Conservation (phyloP, 2,329 filamentous ascomycete genomes). For the Aspergillus eucalypticola region DNA sequence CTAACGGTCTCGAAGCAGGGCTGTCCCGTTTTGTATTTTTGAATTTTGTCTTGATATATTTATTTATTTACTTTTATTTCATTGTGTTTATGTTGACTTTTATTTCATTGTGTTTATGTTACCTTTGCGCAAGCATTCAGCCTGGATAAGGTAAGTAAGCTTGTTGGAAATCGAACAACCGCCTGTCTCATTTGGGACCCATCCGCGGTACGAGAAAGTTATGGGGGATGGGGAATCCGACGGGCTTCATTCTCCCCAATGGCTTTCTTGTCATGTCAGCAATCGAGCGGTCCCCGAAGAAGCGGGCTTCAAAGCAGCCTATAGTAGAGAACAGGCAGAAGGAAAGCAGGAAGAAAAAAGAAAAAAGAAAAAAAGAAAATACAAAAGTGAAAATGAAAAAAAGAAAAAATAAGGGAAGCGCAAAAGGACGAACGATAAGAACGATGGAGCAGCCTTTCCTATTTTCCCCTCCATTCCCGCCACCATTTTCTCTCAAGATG, state of each 20-base stretch:
- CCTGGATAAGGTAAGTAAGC: background rate
- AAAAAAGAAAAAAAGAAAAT: slow-evolving; percentile 1
- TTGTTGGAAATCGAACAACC: too few species aligned
- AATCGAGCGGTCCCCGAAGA: background rate
- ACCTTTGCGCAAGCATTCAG: background rate
- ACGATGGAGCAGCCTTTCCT: background rate
- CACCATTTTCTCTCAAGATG: background rate
- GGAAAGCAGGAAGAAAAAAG: background rate
- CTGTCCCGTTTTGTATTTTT: background rate
- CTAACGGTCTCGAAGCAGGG: slow-evolving; percentile 14
- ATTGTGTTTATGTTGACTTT: too few species aligned
- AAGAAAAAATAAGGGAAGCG: background rate
- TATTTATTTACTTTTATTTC: too few species aligned
- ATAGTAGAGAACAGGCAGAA: background rate
- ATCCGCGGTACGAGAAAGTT: background rate
- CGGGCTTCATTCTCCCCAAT: background rate
- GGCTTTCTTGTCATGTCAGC: background rate
- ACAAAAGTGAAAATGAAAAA: background rate
- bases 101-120: too few species aligned
- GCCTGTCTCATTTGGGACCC: background rate
- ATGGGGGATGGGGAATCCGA: background rate
- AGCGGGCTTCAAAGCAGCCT: background rate
- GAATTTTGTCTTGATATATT: too few species aligned
- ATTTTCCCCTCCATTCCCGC: background rate
- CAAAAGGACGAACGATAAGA: background rate